A percentile compares a stretch with the other conserved stretches of the same genome.
Evolutionary conservation across 1,284 basidiomycete genomes (phyloP).

Genomic region (Rugosomyces carneus): DNA sequence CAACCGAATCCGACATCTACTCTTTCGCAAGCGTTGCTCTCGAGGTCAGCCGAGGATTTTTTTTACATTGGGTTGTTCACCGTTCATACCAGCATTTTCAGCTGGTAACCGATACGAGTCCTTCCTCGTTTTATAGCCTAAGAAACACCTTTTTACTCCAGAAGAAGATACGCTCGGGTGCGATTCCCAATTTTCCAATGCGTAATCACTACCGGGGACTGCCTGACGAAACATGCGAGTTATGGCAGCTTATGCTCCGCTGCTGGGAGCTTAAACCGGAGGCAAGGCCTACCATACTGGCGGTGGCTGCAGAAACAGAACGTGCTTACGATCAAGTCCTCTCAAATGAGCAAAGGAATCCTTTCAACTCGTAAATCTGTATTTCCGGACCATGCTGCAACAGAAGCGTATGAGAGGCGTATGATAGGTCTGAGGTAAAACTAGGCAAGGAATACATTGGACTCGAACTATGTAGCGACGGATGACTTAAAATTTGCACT

Average conservation of each 20-base stretch:
- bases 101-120: neutral
- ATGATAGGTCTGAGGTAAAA: too few species aligned
- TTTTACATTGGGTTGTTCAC: neutral
- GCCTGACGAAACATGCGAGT: neutral
- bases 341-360: neutral
- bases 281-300: neutral
- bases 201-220: neutral
- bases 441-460: too few species aligned
- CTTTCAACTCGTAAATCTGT: neutral
- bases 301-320: neutral
- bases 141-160: neutral
- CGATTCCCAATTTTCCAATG: neutral
- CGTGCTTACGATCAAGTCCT: neutral
- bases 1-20: neutral
- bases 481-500: constrained; percentile 17
- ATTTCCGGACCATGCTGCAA: neutral
- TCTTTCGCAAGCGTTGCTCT: constrained; percentile 2
- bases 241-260: constrained; percentile 1
- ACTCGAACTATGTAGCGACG: neutral
- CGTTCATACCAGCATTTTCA: neutral
- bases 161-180: neutral
- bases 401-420: too few species aligned
- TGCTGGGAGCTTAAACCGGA: neutral
- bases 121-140: neutral
- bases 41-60: neutral